Base-by-base conservation (phyloP, 140 eudicot genomes). In the Bidens hawaiensis region DNA sequence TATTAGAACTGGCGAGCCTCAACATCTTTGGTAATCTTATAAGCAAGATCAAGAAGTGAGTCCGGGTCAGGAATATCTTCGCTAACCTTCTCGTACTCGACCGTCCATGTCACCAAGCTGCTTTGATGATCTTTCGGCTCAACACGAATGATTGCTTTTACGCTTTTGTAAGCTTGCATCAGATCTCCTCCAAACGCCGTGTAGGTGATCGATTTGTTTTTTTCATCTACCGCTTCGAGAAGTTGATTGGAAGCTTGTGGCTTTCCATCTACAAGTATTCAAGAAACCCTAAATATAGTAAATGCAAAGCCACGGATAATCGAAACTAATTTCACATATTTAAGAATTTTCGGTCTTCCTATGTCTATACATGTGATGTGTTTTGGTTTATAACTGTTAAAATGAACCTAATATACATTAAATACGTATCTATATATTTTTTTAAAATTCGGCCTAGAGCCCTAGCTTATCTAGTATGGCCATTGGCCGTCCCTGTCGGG, bases 41-140 rank as follows among this genome's bases (percentile, higher is more conserved):
- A 34, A 36, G 14, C 41, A 15, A 54, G 21, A 13, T 72, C 63
- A 26, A 64, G 18, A 13, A 54, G 11, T 7, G 27, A 14, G 33
- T 64, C 38, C 12, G 74, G 69, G 27, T 57, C 62, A 30, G 68
- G 24, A 27, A 65, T 19, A 3, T 10, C 40, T 31, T 73, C 74
- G 14, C 50, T 23, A 23, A 56, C 22, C 56, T 73, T 73, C 62
- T 73, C 64, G 15, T 65, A 65, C 53, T 57, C 69, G 0, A 57
- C 0, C 0, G 73, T 47, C 74, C 68, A 73, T 66, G 68, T 65
- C 18, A 65, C 69, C 40, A 34, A 4, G 21, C 19, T 23, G 51
- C 22, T 46, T 10, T 27, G 65, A 33, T n/a, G n/a, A n/a, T 23
- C 71, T 4, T 46, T 62, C 12, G 25, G 8, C 3, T 38, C 63